Conservation (phyloP, 2,329 filamentous ascomycete species). For the Exophiala phaeomuriformis region DNA sequence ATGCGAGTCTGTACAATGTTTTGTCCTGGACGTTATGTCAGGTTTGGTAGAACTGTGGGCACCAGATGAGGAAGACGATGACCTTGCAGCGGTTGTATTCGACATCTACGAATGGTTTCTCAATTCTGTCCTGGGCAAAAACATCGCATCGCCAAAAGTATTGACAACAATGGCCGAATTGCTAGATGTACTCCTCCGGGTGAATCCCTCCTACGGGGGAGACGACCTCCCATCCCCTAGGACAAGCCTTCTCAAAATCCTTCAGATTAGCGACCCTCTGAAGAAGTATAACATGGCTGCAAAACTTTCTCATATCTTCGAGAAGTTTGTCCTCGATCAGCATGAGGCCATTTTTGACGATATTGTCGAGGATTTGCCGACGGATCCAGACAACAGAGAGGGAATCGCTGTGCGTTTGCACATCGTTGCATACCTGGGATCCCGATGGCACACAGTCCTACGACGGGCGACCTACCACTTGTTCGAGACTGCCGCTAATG, state of each 20-base stretch:
- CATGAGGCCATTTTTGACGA: slow-evolving; percentile 83
- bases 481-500: slow-evolving; percentile 77
- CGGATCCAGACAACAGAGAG: slow-evolving; percentile 62
- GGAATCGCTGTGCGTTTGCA: slow-evolving; percentile 79
- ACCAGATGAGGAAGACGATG: slow-evolving; percentile 44
- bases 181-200: slow-evolving; percentile 61
- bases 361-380: slow-evolving; percentile 70
- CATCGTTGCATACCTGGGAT: slow-evolving; percentile 68
- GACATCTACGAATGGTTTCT: slow-evolving; percentile 77
- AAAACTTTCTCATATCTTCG: slow-evolving; percentile 66
- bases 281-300: slow-evolving; percentile 71
- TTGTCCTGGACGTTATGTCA: slow-evolving; percentile 61
- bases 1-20: slow-evolving; percentile 64
- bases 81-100: slow-evolving; percentile 58
- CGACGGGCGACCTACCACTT: slow-evolving; percentile 87
- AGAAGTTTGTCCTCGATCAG: slow-evolving; percentile 68
- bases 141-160: slow-evolving; percentile 61
- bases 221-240: slow-evolving; percentile 56
- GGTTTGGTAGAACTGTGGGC: slow-evolving; percentile 58
- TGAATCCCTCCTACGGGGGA: slow-evolving; percentile 59
- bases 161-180: slow-evolving; percentile 62
- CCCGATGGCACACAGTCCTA: slow-evolving; percentile 76
- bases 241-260: slow-evolving; percentile 66
- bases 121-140: slow-evolving; percentile 57
- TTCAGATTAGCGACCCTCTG: slow-evolving; percentile 57